Conservation (phyloP, 2,329 filamentous ascomycete species). For the Tolypocladium album region DNA sequence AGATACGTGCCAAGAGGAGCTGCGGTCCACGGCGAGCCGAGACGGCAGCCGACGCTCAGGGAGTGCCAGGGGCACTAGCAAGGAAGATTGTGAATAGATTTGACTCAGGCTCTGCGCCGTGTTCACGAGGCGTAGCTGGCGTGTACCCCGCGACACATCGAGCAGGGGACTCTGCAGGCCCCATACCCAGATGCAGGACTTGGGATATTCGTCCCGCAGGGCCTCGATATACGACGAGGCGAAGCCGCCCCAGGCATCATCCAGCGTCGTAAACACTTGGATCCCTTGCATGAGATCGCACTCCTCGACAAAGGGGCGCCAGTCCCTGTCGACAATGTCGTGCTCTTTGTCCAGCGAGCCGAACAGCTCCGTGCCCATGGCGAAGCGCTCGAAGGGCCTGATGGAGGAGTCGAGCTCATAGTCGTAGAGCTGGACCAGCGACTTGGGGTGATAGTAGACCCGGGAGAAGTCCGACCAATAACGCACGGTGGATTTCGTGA, state of each 20-base stretch:
- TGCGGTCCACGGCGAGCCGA: constrained; percentile 47
- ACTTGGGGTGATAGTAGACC: constrained; percentile 84
- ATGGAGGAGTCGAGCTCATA: constrained; percentile 73
- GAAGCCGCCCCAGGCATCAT: constrained; percentile 78
- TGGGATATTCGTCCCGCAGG: constrained; percentile 83
- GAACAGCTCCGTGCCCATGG: constrained; percentile 72
- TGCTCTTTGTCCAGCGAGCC: constrained; percentile 63
- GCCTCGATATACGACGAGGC: constrained; percentile 62
- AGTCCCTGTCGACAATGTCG: constrained; percentile 81
- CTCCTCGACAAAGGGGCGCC: constrained; percentile 82
- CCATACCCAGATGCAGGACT: constrained; percentile 80
- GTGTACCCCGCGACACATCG: constrained; percentile 40
- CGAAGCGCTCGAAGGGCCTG: constrained; percentile 84
- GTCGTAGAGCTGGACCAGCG: constrained; percentile 77
- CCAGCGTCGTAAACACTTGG: constrained; percentile 60
- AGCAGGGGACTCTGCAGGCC: constrained; percentile 56
- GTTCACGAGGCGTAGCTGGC: constrained; percentile 54
- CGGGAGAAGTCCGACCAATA: constrained; percentile 97
- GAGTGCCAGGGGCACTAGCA: constrained; percentile 66
- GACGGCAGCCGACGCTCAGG: constrained; percentile 44
- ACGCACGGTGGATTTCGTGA: constrained; percentile 63
- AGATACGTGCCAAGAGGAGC: constrained; percentile 69
- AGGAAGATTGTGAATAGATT: constrained; percentile 59
- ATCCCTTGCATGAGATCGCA: constrained; percentile 86
- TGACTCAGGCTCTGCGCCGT: constrained; percentile 60